Evolutionary conservation across 2,329 filamentous ascomycete genomes (phyloP), one percentile per base, ranked within the genome.

Genomic region (Exophiala bonariae): DNA sequence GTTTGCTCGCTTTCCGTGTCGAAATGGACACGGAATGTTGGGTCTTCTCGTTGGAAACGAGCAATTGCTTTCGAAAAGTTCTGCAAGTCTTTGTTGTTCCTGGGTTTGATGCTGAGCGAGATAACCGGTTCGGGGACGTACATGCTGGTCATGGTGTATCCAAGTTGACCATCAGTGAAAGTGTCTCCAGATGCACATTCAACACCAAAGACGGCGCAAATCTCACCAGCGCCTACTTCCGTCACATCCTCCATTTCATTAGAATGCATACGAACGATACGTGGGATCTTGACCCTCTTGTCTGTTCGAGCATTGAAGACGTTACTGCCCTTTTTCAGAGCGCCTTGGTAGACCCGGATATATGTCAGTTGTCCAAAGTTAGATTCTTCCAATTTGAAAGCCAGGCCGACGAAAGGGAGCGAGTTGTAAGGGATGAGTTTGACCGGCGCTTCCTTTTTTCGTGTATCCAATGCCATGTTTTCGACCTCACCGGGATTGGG

Each of bases 11-110:
- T 92, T 73, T 99, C 93, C 13, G 82, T 72, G 64, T 99, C 93
- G 61, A 96, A 90, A 61, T 89, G 86, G 30, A 99, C 88, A 44
- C 93, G 84, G 82, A 99, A 99, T 10, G 93, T 99, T 3, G 93
- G 93, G 63, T 99, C 93, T 72, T 99, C 93, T 55, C 93, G 87
- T 72, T 96, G 92, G 81, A 99, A 99, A 59, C 93, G 88, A 68
- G 92, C 93, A 84, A 99, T 97, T 59, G 93, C 93, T 75, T 99
- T 99, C 65, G 86, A 91, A 79, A 99, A 99, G 75, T 95, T 93
- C 66, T 89, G 83, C 49, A 86, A 84, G 63, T 99, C 92, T 67
- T 89, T 93, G 66, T 81, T 90, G 67, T 89, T 84, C 78, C 97
- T 97, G 38, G 93, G 93, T 71, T 89, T 90, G 77, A 99, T 97